Conservation (phyloP, 208 protist genomes). For the Leishmania braziliensis region DNA sequence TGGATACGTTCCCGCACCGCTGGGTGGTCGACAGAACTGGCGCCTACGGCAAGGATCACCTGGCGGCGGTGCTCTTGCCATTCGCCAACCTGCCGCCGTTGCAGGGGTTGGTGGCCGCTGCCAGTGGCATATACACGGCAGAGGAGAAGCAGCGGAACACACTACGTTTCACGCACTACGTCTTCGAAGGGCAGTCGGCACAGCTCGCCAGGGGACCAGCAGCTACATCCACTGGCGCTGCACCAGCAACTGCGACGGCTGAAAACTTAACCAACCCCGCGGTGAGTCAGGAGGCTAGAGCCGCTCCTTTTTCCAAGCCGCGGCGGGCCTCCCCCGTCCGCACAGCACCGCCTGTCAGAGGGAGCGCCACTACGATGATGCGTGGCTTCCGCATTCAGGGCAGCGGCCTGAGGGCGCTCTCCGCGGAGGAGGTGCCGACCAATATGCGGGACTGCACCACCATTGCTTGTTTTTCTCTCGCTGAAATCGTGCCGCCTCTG, state of each 20-base stretch:
- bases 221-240: background rate
- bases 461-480: constrained; percentile 35
- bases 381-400: constrained; percentile 43
- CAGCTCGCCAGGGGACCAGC: background rate
- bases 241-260: background rate
- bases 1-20: constrained; percentile 55
- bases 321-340: background rate
- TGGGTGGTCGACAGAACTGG: constrained; percentile 78
- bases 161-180: constrained; percentile 34
- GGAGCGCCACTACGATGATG: background rate
- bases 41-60: constrained; percentile 63
- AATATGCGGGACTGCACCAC: constrained; percentile 11
- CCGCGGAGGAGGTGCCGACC: constrained; percentile 13
- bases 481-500: constrained; percentile 41
- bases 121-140: constrained; percentile 24
- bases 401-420: constrained; percentile 33
- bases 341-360: background rate
- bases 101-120: constrained; percentile 31
- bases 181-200: constrained; percentile 20
- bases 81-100: constrained; percentile 65
- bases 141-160: constrained; percentile 41
- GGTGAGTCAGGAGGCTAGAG: background rate
- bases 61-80: constrained; percentile 70
- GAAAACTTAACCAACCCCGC: background rate
- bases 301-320: background rate